Base-by-base conservation (phyloP, 1,139 yeast genomes). In the Yamadazyma songkhlaensis region DNA sequence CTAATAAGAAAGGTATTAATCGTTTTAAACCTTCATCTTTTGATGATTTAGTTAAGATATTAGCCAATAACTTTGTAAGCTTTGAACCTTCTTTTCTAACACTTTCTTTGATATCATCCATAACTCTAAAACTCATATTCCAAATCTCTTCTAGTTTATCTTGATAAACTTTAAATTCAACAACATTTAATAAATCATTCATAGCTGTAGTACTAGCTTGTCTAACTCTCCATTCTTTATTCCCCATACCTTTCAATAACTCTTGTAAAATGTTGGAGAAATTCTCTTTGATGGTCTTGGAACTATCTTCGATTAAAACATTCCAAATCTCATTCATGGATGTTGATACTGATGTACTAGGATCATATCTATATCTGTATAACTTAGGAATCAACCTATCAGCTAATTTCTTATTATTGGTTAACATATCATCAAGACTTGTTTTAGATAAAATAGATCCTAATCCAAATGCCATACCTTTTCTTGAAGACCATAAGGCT, bases 51-150 rank as follows among this genome's bases (percentile, higher is more conserved):
- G 82, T 77, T 47, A 90, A 66, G 3, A 78, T 69, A 10, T 80
- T 74, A 0, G 95, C 80, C 29, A 92, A 66, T 6, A 77, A 71
- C 46, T 81, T 77, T 0, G 96, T 81, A 25, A 92, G 66, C 32
- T 72, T 76, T 36, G 73, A 62, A 9, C 95, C 97, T 38, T 88
- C 95, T 40, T 77, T 77, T 35, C 97, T 72, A 4, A 92, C 97
- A 62, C 95, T 86, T 35, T 88, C 97, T 55, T 92, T 92, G 42
- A 92, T 88, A 62, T 92, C 98, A 61, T 92, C 98, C 76, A 90
- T 79, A 0, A 79, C 78, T 53, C 98, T 74, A 64, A 92, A 90
- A 38, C 94, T 81, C 86, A 86, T 81, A 5, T 74, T 71, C 97
- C 97, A 90, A 25, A 92, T 79, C 5, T 78, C 79, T 42, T 84